These are phyloP conservation scores for Mycosarcoma maydis DNA, from an alignment of 1,284 basidiomycete genomes.

Conservation along the genomic window DNA sequence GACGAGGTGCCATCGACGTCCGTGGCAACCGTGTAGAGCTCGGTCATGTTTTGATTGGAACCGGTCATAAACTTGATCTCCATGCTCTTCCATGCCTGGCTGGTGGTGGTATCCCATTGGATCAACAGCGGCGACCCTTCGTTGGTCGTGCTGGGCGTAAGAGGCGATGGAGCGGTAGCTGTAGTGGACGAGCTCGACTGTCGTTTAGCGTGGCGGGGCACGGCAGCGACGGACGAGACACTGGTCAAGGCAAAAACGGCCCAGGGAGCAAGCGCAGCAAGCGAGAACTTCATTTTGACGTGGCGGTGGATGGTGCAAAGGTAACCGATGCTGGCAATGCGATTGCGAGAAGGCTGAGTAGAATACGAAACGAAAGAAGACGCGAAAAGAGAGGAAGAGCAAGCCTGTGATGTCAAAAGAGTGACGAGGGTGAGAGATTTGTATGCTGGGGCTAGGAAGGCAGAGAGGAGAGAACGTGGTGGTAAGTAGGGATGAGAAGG, in stretches of 20 bases:
- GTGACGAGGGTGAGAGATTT: slow-evolving; percentile 28
- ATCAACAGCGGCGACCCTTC: slow-evolving; percentile 41
- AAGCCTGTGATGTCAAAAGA: slow-evolving; percentile 23
- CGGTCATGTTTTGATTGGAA: slow-evolving; percentile 76
- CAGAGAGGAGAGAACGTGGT: background rate
- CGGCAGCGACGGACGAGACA: slow-evolving; percentile 22
- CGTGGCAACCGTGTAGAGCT: slow-evolving; percentile 75
- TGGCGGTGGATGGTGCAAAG: background rate
- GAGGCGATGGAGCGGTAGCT: slow-evolving; percentile 18
- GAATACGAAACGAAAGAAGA: too few species aligned
- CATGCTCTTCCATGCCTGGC: slow-evolving; percentile 68
- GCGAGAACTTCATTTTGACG: slow-evolving; percentile 42
- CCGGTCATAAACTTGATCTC: slow-evolving; percentile 76
- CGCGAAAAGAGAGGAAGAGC: background rate
- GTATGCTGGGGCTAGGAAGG: slow-evolving; percentile 1
- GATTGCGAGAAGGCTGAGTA: too few species aligned
- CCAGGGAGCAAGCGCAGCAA: slow-evolving; percentile 25
- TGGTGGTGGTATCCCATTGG: slow-evolving; percentile 43
- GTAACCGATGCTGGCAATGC: background rate
- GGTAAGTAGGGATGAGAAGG: slow-evolving; percentile 1
- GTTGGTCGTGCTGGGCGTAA: slow-evolving; percentile 24
- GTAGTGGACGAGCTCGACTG: slow-evolving; percentile 20
- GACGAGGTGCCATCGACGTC: slow-evolving; percentile 73
- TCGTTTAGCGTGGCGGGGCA: slow-evolving; percentile 15
- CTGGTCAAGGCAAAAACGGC: slow-evolving; percentile 31